These are phyloP conservation scores for Aspergillus sp. DNA, from an alignment of 2,329 filamentous ascomycete genomes.

Conservation along the genomic window DNA sequence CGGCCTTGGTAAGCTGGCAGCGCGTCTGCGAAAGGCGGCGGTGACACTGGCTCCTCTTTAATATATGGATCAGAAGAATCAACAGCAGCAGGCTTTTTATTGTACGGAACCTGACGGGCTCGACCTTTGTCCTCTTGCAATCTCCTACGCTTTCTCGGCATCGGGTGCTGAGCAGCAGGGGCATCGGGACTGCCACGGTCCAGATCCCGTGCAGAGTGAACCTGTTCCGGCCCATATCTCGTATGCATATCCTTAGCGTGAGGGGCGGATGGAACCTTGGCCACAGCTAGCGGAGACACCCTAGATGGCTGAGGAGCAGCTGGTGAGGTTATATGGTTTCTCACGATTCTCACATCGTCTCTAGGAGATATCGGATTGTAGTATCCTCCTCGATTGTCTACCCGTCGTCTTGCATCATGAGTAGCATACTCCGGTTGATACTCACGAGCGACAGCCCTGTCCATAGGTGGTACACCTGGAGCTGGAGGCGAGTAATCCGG, in stretches of 20 bases:
- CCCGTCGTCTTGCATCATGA: conserved; percentile 32
- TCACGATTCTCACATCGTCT: conserved; percentile 57
- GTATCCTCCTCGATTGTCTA: conserved; percentile 34
- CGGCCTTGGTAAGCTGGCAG: conserved; percentile 30
- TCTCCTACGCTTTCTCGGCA: conserved; percentile 48
- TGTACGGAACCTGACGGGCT: conserved; percentile 25
- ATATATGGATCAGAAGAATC: conserved; percentile 46
- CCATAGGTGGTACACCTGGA: conserved; percentile 29
- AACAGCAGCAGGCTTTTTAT: conserved; percentile 26
- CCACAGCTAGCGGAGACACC: conserved; percentile 51
- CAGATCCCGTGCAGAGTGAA: conserved; percentile 23
- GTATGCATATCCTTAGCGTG: conserved; percentile 48
- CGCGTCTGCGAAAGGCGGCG: conserved; percentile 48
- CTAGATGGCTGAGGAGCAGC: conserved; percentile 70
- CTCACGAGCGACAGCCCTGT: conserved; percentile 21
- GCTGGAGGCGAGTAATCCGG: conserved; percentile 44
- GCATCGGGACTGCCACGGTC: conserved; percentile 41
- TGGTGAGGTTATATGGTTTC: conserved; percentile 66
- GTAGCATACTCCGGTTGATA: conserved; percentile 14
- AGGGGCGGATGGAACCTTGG: conserved; percentile 47
- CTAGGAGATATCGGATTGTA: conserved; percentile 32
- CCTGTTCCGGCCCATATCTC: conserved; percentile 26
- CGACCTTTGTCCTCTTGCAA: conserved; percentile 34
- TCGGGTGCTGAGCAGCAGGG: conserved; percentile 31
- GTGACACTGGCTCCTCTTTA: conserved; percentile 58